Base-by-base conservation (phyloP, 116 monocot genomes). In the Papilionanthe hybrid region DNA sequence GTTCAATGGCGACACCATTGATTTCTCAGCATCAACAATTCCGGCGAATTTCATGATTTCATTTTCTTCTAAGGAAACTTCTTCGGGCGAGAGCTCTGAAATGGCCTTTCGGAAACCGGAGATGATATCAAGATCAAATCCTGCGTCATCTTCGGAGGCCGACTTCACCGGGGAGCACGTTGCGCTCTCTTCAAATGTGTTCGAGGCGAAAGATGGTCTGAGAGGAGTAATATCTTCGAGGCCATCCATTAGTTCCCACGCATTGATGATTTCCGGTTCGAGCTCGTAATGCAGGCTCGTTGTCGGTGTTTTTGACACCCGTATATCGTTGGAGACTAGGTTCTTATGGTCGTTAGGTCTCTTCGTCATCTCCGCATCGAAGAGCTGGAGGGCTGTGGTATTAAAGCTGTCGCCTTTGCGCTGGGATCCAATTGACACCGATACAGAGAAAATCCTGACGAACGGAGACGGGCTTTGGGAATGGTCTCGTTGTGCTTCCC, bases 161-260 rank as follows among this genome's bases (percentile, higher is more conserved):
- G 42, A 9, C 23, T 72, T 13, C 74, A 68, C 49, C 55, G 42
- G 60, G 13, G 55, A 72, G 19, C 79, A 45, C 17, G 11, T 50
- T 42, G 43, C 27, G 56, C 25, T 48, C 1, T 9, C 73, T 20
- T 19, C 9, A 5, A 20, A 23, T 11, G 50, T 55, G 23, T 48
- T 57, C 30, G 67, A 77, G 50, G 80, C 75, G 42, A 69, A 55
- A 29, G 80, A 41, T 37, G 18, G 80, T 4, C 23, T 42, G 13
- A 58, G 58, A 18, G 43, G 58, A 8, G 20, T 50, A 18, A 73
- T 50, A 44, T 83, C 87, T 25, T 87, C 84, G 60, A 87, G 81
- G 6, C 84, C 87, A 17, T 47, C 83, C 87, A 87, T 87, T 32
- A 87, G 87, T 55, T 87, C 87, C 87, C 87, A 87, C 9, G 81